These are phyloP conservation scores for Metschnikowia bowlesiae DNA, from an alignment of 805 yeast genomes.

Conservation along the genomic window DNA sequence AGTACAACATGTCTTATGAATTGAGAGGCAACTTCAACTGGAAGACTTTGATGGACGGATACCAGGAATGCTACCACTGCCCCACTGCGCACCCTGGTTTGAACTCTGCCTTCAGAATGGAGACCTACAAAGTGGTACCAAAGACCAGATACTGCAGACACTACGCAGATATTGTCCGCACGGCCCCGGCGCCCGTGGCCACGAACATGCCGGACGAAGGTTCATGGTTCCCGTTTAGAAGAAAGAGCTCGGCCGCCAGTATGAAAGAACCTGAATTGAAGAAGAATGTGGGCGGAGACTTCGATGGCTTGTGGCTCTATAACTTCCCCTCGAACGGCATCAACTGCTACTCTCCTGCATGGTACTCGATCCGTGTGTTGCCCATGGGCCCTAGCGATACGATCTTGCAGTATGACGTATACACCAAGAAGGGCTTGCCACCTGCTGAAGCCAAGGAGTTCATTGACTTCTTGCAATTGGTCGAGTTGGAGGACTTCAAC, in stretches of 20 bases:
- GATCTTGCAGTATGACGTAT: slow-evolving; percentile 56
- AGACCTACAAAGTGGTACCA: slow-evolving; percentile 61
- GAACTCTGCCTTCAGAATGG: slow-evolving; percentile 54
- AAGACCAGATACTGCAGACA: slow-evolving; percentile 57
- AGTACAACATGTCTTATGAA: slow-evolving; percentile 61
- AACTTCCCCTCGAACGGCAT: slow-evolving; percentile 57
- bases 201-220: slow-evolving; percentile 22
- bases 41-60: slow-evolving; percentile 66
- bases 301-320: slow-evolving; percentile 61
- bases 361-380: slow-evolving; percentile 58
- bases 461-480: slow-evolving; percentile 59
- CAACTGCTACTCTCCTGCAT: slow-evolving; percentile 64
- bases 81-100: slow-evolving; percentile 66
- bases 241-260: slow-evolving; percentile 17
- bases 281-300: slow-evolving; percentile 55
- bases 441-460: slow-evolving; percentile 54
- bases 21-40: slow-evolving; percentile 61
- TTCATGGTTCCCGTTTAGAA: slow-evolving; percentile 52
- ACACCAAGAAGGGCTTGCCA: slow-evolving; percentile 54
- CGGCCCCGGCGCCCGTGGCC: slow-evolving; percentile 17
- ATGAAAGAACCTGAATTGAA: slow-evolving; percentile 23
- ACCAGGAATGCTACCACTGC: slow-evolving; percentile 65
- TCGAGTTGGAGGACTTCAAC: slow-evolving; percentile 56
- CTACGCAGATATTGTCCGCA: slow-evolving; percentile 49
- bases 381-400: slow-evolving; percentile 53